phyloP scores from a whole-genome alignment of 2,329 filamentous ascomycete species.

The Verruconis gallopava region DNA sequence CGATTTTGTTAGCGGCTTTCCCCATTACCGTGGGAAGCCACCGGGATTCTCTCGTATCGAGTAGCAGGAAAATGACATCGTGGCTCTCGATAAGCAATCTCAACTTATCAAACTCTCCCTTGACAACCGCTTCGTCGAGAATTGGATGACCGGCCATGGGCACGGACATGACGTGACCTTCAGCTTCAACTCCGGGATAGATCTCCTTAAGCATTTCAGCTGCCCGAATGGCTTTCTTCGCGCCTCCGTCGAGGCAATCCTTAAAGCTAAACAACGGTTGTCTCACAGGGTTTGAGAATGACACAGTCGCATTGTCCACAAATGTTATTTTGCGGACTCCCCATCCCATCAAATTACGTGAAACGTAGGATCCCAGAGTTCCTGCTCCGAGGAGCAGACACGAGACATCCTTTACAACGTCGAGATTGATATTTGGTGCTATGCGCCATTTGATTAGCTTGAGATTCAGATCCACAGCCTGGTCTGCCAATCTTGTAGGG shows the following conservation, averaged over 20 bases:
- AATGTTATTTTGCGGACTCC: constrained; percentile 92
- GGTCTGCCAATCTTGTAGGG: constrained; percentile 72
- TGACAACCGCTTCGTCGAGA: constrained; percentile 52
- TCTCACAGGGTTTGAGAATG: constrained; percentile 90
- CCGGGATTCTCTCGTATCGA: constrained; percentile 88
- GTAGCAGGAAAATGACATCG: constrained; percentile 88
- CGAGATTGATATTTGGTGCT: constrained; percentile 74
- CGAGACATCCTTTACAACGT: constrained; percentile 76
- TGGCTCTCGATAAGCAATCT: constrained; percentile 66
- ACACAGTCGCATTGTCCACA: constrained; percentile 84
- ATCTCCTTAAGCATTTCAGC: constrained; percentile 72
- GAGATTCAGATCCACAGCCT: constrained; percentile 88
- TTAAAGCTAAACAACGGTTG: constrained; percentile 86
- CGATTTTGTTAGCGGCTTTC: constrained; percentile 83
- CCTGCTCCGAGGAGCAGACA: constrained; percentile 86
- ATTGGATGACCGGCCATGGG: constrained; percentile 94
- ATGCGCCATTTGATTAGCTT: constrained; percentile 99
- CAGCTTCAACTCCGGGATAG: constrained; percentile 76
- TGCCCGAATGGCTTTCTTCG: constrained; percentile 68
- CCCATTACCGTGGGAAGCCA: constrained; percentile 97
- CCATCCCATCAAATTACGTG: constrained; percentile 86
- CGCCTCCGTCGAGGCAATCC: constrained; percentile 77
- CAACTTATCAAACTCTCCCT: constrained; percentile 58
- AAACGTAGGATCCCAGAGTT: constrained; percentile 87
- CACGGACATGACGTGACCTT: constrained; percentile 70